Base-by-base conservation (phyloP, 2,329 filamentous ascomycete genomes). In the Raffaelea albimanens region DNA sequence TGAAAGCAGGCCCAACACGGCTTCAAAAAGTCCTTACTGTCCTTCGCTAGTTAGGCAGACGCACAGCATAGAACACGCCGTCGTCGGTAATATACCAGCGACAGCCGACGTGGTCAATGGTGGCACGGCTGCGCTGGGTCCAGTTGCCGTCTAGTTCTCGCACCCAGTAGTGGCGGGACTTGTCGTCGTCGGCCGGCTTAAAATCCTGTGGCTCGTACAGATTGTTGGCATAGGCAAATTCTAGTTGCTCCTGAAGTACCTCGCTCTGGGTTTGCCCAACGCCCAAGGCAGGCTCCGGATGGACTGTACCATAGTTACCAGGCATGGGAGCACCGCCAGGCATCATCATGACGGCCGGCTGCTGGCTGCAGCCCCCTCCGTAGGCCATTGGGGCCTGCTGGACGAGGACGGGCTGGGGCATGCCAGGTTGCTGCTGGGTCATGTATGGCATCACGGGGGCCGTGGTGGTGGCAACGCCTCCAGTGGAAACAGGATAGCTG, bases 61-160 rank as follows among this genome's bases (percentile, higher is more conserved):
- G 71, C 44, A 78, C 70, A 50, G 78, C 78, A 55, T 83, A 83
- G 59, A 82, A 82, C 57, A 71, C 68, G 22, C 79, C 78, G 47
- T 73, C 68, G 44, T 72, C 66, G 50, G 70, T 71, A 47, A 78
- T 67, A 58, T 76, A 82, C 80, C 80, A 83, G 47, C 76, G 71
- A 55, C 69, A 71, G 53, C 64, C 63, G 36, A 79, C 69, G 57
- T 70, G 67, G 59, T 83, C 79, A 61, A 83, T 78, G 46, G 76
- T 74, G 61, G 71, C 70, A 29, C 78, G 75, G 60, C 70, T 77
- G 59, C 76, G 72, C 61, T 79, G 69, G 33, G 72, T 74, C 73
- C 73, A 82, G 50, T 73, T 70, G 44, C 75, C 73, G 61, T 83
- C 77, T 54, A 75, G 63, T 63, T 83, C 78, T 49, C 76, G 73